Conservation (phyloP, 129 eudicot species). For the Chrysanthemum seticuspe region DNA sequence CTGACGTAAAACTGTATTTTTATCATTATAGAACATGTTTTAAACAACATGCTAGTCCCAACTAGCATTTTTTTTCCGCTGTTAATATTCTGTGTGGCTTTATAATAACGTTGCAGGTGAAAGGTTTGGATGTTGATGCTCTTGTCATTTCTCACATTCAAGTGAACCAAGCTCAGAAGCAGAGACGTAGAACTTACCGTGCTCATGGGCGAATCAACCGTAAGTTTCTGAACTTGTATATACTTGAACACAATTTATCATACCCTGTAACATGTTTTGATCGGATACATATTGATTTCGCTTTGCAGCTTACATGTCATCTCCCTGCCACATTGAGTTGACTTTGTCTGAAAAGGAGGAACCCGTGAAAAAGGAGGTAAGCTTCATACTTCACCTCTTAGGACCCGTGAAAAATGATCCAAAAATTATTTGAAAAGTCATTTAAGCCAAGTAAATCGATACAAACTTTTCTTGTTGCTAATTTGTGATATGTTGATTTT, state of each 20-base stretch:
- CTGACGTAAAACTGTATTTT: too few species aligned
- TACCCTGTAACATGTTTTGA: neutral
- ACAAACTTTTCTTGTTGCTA: neutral
- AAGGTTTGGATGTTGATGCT: constrained; percentile 44
- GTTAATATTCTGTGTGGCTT: too few species aligned
- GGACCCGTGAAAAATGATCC: neutral
- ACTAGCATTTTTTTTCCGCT: too few species aligned
- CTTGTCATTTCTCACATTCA: constrained; percentile 42
- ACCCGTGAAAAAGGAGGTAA: constrained; percentile 40
- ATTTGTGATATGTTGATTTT: neutral
- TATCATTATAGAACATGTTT: too few species aligned
- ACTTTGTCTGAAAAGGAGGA: constrained; percentile 43
- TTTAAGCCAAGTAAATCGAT: neutral
- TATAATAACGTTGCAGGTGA: constrained; percentile 24
- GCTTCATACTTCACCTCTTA: neutral
- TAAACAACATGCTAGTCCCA: too few species aligned
- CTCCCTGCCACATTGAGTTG: constrained; percentile 44
- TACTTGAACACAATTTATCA: neutral
- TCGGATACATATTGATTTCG: neutral
- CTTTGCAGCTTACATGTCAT: constrained; percentile 37
- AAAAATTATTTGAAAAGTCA: too few species aligned
- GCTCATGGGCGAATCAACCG: constrained; percentile 45
- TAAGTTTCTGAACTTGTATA: neutral
- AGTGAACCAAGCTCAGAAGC: constrained; percentile 45
- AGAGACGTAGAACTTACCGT: constrained; percentile 42